phyloP scores from a whole-genome alignment of 768 basidiomycete genomes.

The Postia placenta region DNA sequence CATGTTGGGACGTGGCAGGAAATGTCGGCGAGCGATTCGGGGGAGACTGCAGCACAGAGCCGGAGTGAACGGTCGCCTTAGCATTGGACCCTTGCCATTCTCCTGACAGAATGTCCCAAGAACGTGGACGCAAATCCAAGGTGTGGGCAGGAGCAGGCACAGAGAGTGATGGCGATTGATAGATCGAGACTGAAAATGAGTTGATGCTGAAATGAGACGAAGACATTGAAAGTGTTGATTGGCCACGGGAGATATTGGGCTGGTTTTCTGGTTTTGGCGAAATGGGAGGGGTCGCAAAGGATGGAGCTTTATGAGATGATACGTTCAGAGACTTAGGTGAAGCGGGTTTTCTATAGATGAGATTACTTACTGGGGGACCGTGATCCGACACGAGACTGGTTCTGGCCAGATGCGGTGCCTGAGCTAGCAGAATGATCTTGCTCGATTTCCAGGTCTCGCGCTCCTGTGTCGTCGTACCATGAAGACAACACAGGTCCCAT shows the following conservation, averaged over 20 bases:
- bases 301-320: slow-evolving; percentile 7
- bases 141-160: slow-evolving; percentile 10
- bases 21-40: neutral
- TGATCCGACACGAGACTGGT: neutral
- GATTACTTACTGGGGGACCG: neutral
- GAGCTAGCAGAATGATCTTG: neutral
- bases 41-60: neutral
- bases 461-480: slow-evolving; percentile 9
- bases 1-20: neutral
- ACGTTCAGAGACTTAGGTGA: slow-evolving; percentile 1
- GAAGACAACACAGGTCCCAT: slow-evolving; percentile 19
- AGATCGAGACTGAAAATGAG: slow-evolving; percentile 1
- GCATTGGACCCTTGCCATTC: slow-evolving; percentile 3
- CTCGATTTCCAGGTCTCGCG: neutral
- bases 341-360: neutral
- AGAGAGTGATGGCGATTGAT: slow-evolving; percentile 1
- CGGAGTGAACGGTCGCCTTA: neutral
- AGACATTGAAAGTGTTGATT: neutral
- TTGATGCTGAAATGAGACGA: neutral
- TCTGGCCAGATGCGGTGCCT: neutral
- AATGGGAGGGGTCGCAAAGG: neutral
- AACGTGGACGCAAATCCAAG: slow-evolving; percentile 2
- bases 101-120: slow-evolving; percentile 7
- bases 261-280: neutral
- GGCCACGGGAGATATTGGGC: neutral